Evolutionary conservation across 208 protist species (phyloP).

Genomic region (Trypanosoma grayi): DNA sequence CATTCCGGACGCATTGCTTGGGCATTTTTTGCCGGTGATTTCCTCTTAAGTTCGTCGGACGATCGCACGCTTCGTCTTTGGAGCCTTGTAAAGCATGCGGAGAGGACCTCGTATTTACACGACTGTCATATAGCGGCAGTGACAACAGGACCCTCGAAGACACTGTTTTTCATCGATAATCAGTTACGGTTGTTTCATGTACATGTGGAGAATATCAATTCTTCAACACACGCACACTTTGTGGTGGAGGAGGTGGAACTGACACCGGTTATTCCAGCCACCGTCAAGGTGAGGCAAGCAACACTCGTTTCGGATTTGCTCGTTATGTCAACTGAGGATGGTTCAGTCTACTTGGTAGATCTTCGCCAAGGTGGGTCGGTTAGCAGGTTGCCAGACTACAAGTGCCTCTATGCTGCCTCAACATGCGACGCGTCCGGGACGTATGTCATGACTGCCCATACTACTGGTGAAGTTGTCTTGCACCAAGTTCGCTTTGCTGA

Average conservation of each 20-base stretch:
- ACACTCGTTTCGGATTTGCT: slow-evolving; percentile 8
- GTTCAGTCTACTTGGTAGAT: slow-evolving; percentile 25
- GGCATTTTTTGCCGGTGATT: slow-evolving; percentile 57
- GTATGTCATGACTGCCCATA: slow-evolving; percentile 27
- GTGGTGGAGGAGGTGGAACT: slow-evolving; percentile 12
- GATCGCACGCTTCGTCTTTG: slow-evolving; percentile 63
- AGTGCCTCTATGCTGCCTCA: slow-evolving; percentile 18
- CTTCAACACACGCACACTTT: slow-evolving; percentile 39
- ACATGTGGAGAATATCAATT: slow-evolving; percentile 56
- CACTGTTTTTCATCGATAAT: slow-evolving; percentile 61
- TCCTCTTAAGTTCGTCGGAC: slow-evolving; percentile 49
- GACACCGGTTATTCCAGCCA: slow-evolving; percentile 7
- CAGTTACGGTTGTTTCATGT: slow-evolving; percentile 34
- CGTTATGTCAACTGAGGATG: slow-evolving; percentile 8
- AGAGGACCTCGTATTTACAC: slow-evolving; percentile 67
- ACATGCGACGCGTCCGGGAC: not conserved
- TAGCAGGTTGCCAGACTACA: slow-evolving; percentile 22
- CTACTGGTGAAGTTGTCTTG: slow-evolving; percentile 24
- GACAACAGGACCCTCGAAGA: slow-evolving; percentile 10
- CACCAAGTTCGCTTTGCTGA: slow-evolving; percentile 19
- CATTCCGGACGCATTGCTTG: slow-evolving; percentile 40
- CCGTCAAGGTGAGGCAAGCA: not conserved
- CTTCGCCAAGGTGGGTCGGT: slow-evolving; percentile 11
- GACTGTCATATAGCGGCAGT: slow-evolving; percentile 32
- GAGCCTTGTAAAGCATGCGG: slow-evolving; percentile 46